Evolutionary conservation across 148 eudicot genomes (phyloP).

Genomic region (Rhododendron molle): DNA sequence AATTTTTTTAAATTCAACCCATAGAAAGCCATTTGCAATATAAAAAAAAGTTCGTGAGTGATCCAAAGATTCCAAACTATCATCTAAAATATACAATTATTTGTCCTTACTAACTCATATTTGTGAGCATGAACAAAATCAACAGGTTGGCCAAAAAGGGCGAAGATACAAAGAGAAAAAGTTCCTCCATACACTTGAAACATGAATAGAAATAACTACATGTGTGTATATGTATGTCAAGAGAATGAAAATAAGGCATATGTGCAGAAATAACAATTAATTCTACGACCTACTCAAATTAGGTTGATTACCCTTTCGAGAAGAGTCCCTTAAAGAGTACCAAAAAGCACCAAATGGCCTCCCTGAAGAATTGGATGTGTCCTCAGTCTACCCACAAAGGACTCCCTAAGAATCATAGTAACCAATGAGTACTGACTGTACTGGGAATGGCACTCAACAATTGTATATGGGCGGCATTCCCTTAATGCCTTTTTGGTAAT

Average conservation of each 20-base stretch:
- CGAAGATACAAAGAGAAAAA: neutral
- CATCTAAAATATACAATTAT: neutral
- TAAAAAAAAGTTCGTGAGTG: neutral
- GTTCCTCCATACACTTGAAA: neutral
- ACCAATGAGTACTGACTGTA: neutral
- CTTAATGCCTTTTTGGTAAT: too few relatives aligned
- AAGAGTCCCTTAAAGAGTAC: neutral
- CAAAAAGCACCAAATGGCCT: conserved; percentile 4
- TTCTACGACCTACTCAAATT: neutral
- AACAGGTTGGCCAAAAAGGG: neutral
- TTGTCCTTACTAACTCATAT: neutral
- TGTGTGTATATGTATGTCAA: neutral
- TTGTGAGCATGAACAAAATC: neutral
- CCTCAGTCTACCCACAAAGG: neutral
- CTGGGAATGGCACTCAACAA: neutral
- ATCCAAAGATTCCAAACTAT: neutral
- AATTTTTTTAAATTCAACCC: neutral
- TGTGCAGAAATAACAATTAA: neutral
- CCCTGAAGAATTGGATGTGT: neutral
- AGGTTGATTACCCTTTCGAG: neutral
- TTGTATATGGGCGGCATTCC: too few relatives aligned
- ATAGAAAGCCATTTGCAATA: neutral
- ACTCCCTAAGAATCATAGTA: neutral
- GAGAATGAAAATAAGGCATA: neutral
- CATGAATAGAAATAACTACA: neutral